Evolutionary conservation across 352 stramenopile species (phyloP).

Genomic region (Pythium folliculosum): DNA sequence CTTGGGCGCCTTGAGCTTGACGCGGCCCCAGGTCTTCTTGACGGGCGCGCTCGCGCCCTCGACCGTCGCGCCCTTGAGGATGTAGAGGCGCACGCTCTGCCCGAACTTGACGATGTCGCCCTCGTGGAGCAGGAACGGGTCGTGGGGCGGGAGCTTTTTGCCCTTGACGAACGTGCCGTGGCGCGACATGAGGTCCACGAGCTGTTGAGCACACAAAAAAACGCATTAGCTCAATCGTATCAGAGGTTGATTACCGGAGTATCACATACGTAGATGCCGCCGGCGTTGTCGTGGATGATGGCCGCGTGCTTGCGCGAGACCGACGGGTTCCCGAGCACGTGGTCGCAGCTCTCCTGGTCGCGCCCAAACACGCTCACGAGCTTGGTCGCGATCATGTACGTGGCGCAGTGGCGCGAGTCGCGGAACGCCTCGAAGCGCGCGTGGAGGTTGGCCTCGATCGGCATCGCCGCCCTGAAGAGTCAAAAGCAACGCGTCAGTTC

Average conservation of each 20-base stretch:
- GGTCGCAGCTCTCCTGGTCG: constrained; percentile 84
- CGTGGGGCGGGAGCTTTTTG: constrained; percentile 85
- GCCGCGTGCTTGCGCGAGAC: constrained; percentile 87
- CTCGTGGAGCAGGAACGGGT: constrained; percentile 82
- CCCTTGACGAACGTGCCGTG: constrained; percentile 83
- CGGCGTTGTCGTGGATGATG: constrained; percentile 78
- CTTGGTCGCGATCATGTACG: constrained; percentile 86
- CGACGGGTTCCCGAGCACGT: constrained; percentile 86
- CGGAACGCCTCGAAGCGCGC: constrained; percentile 74
- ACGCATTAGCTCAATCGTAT: not conserved
- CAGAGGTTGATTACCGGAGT: not conserved
- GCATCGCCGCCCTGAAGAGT: constrained; percentile 57
- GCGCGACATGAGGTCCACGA: constrained; percentile 88
- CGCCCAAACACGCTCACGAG: constrained; percentile 83
- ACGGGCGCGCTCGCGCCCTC: constrained; percentile 65
- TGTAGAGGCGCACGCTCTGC: constrained; percentile 85
- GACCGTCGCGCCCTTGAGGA: constrained; percentile 68
- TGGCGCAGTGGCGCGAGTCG: constrained; percentile 77
- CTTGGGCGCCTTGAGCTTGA: constrained; percentile 74
- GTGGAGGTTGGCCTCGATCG: constrained; percentile 66
- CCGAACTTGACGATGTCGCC: constrained; percentile 87
- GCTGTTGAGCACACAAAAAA: constrained; percentile 36
- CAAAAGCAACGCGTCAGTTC: not conserved
- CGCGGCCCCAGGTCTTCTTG: constrained; percentile 81
- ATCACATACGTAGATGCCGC: constrained; percentile 76